These are phyloP conservation scores for Fagopyrum tataricum DNA, from an alignment of 148 eudicot genomes.

Conservation along the genomic window DNA sequence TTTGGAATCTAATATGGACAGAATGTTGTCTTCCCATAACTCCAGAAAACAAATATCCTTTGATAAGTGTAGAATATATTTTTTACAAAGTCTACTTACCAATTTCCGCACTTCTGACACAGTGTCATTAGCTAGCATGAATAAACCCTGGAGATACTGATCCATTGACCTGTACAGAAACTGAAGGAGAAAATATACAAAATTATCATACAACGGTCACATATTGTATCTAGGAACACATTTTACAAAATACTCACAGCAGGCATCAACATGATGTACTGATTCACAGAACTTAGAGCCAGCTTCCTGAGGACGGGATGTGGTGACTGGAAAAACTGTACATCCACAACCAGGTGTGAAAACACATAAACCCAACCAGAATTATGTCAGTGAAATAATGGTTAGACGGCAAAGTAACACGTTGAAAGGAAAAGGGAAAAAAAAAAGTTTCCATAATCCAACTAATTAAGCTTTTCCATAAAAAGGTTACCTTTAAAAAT, in stretches of 20 bases:
- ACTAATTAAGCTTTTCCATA: not conserved
- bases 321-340: conserved; percentile 81
- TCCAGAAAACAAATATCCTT: not conserved
- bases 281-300: conserved; percentile 80
- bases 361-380: not conserved
- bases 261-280: conserved; percentile 95
- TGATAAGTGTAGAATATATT: not conserved
- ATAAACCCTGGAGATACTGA: conserved; percentile 81
- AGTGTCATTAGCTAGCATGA: conserved; percentile 85
- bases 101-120: conserved; percentile 81
- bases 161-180: conserved; percentile 77
- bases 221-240: not conserved
- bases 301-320: conserved; percentile 70
- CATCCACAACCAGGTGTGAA: conserved; percentile 3
- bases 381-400: not conserved
- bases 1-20: not conserved
- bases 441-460: not conserved
- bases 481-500: conserved; percentile 55
- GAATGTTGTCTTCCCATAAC: not conserved
- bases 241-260: conserved; percentile 43
- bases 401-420: not conserved
- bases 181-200: conserved; percentile 29
- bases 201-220: not conserved
- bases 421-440: conserved; percentile 6
- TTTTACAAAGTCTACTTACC: conserved; percentile 48